These are phyloP conservation scores for Laetiporus sulphureus DNA, from an alignment of 1,284 basidiomycete genomes.

Conservation along the genomic window DNA sequence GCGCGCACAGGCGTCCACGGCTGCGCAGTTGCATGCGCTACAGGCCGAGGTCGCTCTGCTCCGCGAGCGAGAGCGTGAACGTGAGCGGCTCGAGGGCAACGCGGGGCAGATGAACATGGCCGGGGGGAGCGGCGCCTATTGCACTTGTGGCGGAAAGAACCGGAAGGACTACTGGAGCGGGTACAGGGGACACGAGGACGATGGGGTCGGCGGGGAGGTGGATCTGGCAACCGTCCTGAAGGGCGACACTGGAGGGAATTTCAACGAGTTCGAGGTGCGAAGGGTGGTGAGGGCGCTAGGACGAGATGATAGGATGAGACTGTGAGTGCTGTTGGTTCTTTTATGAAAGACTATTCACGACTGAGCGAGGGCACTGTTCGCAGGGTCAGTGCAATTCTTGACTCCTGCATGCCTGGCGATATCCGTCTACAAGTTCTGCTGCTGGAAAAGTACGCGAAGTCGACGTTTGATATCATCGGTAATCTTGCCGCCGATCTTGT, in stretches of 20 bases:
- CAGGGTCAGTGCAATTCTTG: constrained; percentile 37
- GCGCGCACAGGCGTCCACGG: constrained; percentile 65
- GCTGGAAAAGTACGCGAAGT: constrained; percentile 75
- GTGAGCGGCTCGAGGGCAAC: constrained; percentile 8
- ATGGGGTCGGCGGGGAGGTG: constrained; percentile 34
- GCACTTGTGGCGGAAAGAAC: constrained; percentile 54
- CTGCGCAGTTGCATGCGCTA: constrained; percentile 72
- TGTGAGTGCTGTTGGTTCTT: constrained; percentile 41
- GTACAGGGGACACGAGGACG: constrained; percentile 38
- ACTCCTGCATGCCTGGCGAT: constrained; percentile 71
- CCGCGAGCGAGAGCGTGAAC: constrained; percentile 33
- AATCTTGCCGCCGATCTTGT: constrained; percentile 64
- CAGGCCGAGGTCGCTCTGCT: constrained; percentile 65
- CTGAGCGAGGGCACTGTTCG: constrained; percentile 2
- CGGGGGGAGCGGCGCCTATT: constrained; percentile 35
- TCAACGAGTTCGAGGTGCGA: constrained; percentile 63
- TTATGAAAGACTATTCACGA: background rate
- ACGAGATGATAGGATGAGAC: constrained; percentile 61
- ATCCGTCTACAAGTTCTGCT: constrained; percentile 72
- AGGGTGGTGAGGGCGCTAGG: constrained; percentile 54
- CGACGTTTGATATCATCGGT: constrained; percentile 77
- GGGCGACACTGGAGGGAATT: constrained; percentile 46
- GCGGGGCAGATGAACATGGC: constrained; percentile 9
- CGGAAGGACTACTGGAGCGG: constrained; percentile 58
- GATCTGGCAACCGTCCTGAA: constrained; percentile 42